phyloP scores from a whole-genome alignment of 805 yeast species.

The Nakazawaea sp. region DNA sequence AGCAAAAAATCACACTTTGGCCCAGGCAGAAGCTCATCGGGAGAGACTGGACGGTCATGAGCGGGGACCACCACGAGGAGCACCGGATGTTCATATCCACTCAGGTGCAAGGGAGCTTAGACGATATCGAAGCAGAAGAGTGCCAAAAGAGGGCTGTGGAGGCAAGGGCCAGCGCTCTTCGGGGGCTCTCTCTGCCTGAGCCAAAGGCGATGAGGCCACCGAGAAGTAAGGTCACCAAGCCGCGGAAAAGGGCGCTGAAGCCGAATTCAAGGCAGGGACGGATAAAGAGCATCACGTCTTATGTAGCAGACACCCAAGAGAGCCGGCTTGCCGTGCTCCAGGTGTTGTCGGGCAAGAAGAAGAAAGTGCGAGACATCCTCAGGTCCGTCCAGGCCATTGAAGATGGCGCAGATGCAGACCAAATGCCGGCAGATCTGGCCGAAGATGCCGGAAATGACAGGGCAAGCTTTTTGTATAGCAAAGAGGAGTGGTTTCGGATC shows the following conservation, averaged over 20 bases:
- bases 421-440: not conserved
- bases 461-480: slow-evolving; percentile 16
- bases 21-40: too few species aligned
- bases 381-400: slow-evolving; percentile 13
- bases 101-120: slow-evolving; percentile 10
- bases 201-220: too few species aligned
- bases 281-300: slow-evolving; percentile 18
- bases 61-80: too few species aligned
- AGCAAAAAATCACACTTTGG: too few species aligned
- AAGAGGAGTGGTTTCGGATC: slow-evolving; percentile 23
- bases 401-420: not conserved
- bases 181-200: too few species aligned
- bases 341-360: slow-evolving; percentile 23
- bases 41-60: too few species aligned
- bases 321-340: slow-evolving; percentile 14
- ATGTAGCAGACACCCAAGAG: slow-evolving; percentile 8
- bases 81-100: slow-evolving; percentile 5
- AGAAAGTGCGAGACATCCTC: slow-evolving; percentile 21
- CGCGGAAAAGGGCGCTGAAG: not conserved
- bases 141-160: not conserved
- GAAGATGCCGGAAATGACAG: too few species aligned
- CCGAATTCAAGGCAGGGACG: slow-evolving; percentile 5
- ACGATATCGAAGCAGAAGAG: slow-evolving; percentile 7
- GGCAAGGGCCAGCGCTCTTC: not conserved
- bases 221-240: too few species aligned